Percentiles rank a stretch among this genome's conserved stretches.
Evolutionary conservation across 164 flowering plant genomes (phyloP).

Genomic region (Hamamelis virginiana): DNA sequence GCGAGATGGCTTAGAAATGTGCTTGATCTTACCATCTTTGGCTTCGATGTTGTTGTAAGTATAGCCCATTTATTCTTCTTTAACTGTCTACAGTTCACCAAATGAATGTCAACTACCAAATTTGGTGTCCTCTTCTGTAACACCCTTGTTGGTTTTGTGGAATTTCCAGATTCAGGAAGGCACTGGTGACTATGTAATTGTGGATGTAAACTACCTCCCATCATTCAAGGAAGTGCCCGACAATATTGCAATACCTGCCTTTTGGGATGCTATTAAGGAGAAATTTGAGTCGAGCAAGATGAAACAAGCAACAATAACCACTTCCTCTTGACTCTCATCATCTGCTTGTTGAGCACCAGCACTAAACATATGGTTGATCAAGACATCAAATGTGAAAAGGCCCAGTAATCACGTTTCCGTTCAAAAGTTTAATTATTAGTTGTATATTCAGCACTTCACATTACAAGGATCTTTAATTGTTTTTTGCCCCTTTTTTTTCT

Average conservation of each 20-base stretch:
- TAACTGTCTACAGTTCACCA: background rate
- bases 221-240: conserved; percentile 94
- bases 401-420: too few species aligned
- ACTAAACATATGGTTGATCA: too few species aligned
- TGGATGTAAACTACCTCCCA: conserved; percentile 90
- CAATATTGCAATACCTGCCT: conserved; percentile 75
- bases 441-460: too few species aligned
- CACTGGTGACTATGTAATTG: conserved; percentile 85
- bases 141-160: background rate
- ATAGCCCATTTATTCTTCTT: background rate
- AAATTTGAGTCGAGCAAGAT: conserved; percentile 35
- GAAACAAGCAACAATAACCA: conserved; percentile 14
- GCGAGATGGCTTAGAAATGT: conserved; percentile 65
- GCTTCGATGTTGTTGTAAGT: conserved; percentile 97
- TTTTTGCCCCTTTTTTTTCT: too few species aligned
- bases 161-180: conserved; percentile 73
- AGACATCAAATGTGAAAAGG: too few species aligned
- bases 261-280: conserved; percentile 77
- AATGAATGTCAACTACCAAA: too few species aligned
- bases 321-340: too few species aligned
- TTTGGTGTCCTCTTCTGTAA: background rate
- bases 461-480: too few species aligned
- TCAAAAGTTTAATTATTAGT: too few species aligned
- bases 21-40: conserved; percentile 80
- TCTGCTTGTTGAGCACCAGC: too few species aligned